Conservation (phyloP, 1,284 basidiomycete genomes). For the Leccinum idahoense region DNA sequence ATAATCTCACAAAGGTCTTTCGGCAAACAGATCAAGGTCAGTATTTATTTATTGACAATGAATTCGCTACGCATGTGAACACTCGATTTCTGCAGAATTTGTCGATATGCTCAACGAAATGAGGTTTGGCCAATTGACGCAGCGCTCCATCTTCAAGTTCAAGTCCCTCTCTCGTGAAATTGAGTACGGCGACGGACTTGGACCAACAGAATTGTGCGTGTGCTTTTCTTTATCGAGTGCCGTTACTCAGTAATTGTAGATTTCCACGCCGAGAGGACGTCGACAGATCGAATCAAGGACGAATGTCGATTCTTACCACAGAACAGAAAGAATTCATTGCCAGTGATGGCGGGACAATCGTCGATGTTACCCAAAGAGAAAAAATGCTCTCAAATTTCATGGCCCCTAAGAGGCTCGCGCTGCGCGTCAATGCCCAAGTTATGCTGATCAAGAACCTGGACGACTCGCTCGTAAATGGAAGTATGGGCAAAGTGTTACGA, state of each 20-base stretch:
- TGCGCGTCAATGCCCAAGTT: conserved; percentile 51
- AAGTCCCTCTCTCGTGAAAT: conserved; percentile 53
- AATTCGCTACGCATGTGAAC: not conserved
- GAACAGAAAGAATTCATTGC: conserved; percentile 44
- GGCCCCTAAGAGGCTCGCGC: conserved; percentile 54
- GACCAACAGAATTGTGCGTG: conserved; percentile 73
- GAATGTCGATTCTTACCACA: conserved; percentile 48
- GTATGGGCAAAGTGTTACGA: conserved; percentile 58
- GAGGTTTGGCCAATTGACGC: conserved; percentile 73
- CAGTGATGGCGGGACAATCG: conserved; percentile 49
- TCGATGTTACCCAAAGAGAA: conserved; percentile 48
- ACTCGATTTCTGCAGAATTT: conserved; percentile 51
- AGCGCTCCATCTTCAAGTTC: conserved; percentile 58
- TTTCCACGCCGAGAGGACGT: conserved; percentile 88
- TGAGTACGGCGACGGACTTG: conserved; percentile 66
- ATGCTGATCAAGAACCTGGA: conserved; percentile 74
- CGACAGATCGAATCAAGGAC: conserved; percentile 65
- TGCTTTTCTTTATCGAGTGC: conserved; percentile 2
- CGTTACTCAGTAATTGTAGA: conserved; percentile 34
- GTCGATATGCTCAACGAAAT: conserved; percentile 90
- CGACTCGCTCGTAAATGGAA: conserved; percentile 69
- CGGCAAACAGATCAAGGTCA: conserved; percentile 60
- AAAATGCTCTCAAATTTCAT: conserved; percentile 73
- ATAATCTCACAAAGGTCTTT: conserved; percentile 64
- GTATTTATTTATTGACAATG: conserved; percentile 11